phyloP scores from a whole-genome alignment of 2,329 filamentous ascomycete species.

The Ascochyta rabiei region DNA sequence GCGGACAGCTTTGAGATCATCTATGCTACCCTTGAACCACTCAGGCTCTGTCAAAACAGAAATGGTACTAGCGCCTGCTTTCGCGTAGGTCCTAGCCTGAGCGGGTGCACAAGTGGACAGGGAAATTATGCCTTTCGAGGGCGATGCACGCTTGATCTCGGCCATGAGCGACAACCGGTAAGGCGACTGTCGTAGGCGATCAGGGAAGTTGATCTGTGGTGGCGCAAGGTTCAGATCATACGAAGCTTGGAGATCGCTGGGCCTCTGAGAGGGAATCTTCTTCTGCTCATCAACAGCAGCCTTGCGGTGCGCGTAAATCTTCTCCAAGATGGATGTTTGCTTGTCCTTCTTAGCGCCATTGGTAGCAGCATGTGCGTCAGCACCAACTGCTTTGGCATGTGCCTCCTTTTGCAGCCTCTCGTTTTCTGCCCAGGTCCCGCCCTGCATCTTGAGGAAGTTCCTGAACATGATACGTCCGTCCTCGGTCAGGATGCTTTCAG shows the following conservation, averaged over 20 bases:
- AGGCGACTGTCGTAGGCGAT: conserved; percentile 78
- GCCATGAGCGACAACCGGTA: conserved; percentile 94
- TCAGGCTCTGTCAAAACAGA: conserved; percentile 98
- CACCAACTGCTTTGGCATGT: conserved; percentile 42
- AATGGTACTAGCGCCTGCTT: conserved; percentile 94
- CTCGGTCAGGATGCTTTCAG: conserved; percentile 93
- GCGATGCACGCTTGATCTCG: conserved; percentile 95
- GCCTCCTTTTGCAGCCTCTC: conserved; percentile 56
- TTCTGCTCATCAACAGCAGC: conserved; percentile 80
- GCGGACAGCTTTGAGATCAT: conserved; percentile 85
- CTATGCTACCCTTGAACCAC: conserved; percentile 98
- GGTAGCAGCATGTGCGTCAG: conserved; percentile 28
- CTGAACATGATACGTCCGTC: conserved; percentile 87
- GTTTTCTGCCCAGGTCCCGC: conserved; percentile 90
- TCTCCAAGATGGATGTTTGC: conserved; percentile 85
- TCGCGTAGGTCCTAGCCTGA: conserved; percentile 89
- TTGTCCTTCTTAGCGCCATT: conserved; percentile 54
- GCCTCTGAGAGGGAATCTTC: conserved; percentile 80
- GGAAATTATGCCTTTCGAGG: conserved; percentile 94
- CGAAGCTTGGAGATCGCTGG: conserved; percentile 81
- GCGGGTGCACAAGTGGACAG: conserved; percentile 84
- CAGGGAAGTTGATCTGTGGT: conserved; percentile 79
- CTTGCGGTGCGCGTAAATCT: conserved; percentile 84
- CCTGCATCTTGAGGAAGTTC: conserved; percentile 87
- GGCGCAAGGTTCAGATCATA: conserved; percentile 86